Conservation (phyloP, 1,139 yeast species). For the Taiozyma sp. region DNA sequence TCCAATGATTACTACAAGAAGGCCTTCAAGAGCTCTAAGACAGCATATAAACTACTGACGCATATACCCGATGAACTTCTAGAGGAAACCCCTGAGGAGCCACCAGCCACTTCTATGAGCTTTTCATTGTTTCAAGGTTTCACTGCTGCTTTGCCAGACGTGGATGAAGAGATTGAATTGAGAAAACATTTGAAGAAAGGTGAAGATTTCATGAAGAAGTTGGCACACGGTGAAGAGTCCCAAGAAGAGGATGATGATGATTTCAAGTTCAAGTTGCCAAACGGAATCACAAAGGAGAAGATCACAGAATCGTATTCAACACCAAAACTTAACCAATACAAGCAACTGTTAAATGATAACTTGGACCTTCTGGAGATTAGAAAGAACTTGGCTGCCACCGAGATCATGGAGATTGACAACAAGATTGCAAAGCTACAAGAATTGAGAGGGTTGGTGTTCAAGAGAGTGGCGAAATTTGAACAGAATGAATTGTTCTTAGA, state of each 20-base stretch:
- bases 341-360: slow-evolving; percentile 38
- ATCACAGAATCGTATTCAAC: slow-evolving; percentile 37
- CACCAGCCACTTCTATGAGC: slow-evolving; percentile 7
- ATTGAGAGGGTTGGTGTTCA: slow-evolving; percentile 48
- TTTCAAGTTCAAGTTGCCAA: slow-evolving; percentile 28
- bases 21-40: slow-evolving; percentile 27
- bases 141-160: slow-evolving; percentile 49
- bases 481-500: slow-evolving; percentile 53
- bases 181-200: slow-evolving; percentile 16
- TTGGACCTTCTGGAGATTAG: slow-evolving; percentile 55
- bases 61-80: slow-evolving; percentile 55
- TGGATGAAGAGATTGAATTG: slow-evolving; percentile 32
- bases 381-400: slow-evolving; percentile 59
- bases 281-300: slow-evolving; percentile 33
- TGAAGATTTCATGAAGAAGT: slow-evolving; percentile 13
- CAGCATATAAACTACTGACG: slow-evolving; percentile 42
- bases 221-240: slow-evolving; percentile 15
- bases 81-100: slow-evolving; percentile 39
- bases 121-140: slow-evolving; percentile 67
- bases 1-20: slow-evolving; percentile 28
- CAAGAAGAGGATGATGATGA: slow-evolving; percentile 16
- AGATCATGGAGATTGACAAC: slow-evolving; percentile 56
- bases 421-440: slow-evolving; percentile 47
- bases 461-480: slow-evolving; percentile 54
- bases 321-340: slow-evolving; percentile 32